Evolutionary conservation across 345 rosid species (phyloP), one percentile per base, ranked within the genome.

Genomic region (Salix viminalis): DNA sequence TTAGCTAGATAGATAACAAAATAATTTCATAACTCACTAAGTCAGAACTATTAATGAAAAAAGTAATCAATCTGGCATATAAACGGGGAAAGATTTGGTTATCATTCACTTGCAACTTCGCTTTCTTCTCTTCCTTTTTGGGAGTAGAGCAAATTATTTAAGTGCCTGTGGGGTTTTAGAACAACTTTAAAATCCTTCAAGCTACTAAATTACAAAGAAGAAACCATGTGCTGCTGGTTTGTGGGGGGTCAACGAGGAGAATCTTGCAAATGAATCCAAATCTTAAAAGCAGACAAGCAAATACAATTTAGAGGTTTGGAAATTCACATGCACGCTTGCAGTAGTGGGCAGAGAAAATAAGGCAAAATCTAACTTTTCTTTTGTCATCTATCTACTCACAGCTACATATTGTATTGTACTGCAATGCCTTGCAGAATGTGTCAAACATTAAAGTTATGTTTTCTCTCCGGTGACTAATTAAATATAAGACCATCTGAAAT

Each of bases 301-400:
- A 76, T 50, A 69, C 41, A 76, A 24, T 50, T 36, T 69, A 50
- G 62, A 84, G 74, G 79, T 72, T 74, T 84, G 69, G 82, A 74
- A 67, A 75, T 73, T 88, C 89, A 83, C 91, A 88, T 83, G 92
- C 83, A 84, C 81, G 71, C 85, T 56, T 83, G 83, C 86, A 86
- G 85, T 83, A 78, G 61, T 77, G 82, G 79, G 70, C 89, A 83
- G 75, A 69, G 68, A 74, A 77, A 82, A 44, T 60, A 65, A 6
- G 74, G 66, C 65, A 56, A 6, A 32, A 50, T 65, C 69, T 70
- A 76, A 76, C 79, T 78, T 56, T 69, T 50, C 67, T 65, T 81
- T 77, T 87, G 87, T 87, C 82, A 65, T 75, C 73, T 85, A 68
- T 67, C 37, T 65, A 36, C 7, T 36, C 37, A 36, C 66, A 36